Conservation (phyloP, 2,329 filamentous ascomycete species). For the Scedosporium apiospermum region DNA sequence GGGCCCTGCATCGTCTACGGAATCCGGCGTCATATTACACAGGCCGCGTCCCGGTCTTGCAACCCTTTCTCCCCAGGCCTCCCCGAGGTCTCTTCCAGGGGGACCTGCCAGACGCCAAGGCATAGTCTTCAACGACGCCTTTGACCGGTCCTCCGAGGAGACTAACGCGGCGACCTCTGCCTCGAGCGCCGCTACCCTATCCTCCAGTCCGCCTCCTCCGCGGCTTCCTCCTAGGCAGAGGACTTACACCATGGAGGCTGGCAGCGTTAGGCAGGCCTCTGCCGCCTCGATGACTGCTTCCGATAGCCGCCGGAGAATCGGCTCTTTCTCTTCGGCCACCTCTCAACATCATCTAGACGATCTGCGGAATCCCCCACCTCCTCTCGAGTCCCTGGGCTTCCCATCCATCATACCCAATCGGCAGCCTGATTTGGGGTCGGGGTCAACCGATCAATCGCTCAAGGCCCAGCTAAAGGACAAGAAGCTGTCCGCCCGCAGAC, state of each 20-base stretch:
- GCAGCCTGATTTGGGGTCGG: constrained; percentile 10
- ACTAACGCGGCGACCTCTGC: not conserved
- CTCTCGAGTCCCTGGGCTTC: constrained; percentile 32
- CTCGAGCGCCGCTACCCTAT: constrained; percentile 14
- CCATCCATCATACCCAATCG: constrained; percentile 24
- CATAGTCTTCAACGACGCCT: constrained; percentile 50
- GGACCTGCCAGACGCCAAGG: constrained; percentile 43
- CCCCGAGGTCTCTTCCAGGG: not conserved
- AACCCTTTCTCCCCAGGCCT: constrained; percentile 18
- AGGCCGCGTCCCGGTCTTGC: constrained; percentile 14
- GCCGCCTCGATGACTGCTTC: constrained; percentile 22
- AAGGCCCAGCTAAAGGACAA: constrained; percentile 26
- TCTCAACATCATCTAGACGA: constrained; percentile 45
- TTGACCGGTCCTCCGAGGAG: constrained; percentile 40
- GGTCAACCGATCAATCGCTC: constrained; percentile 12
- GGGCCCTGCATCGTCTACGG: not conserved
- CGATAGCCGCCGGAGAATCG: constrained; percentile 54
- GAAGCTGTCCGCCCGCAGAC: constrained; percentile 35
- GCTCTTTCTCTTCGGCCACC: constrained; percentile 56
- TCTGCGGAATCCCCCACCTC: constrained; percentile 27
- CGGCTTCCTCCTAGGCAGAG: constrained; percentile 28
- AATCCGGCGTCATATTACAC: not conserved
- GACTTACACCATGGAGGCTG: constrained; percentile 47
- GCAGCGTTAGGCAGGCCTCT: constrained; percentile 38
- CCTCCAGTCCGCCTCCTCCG: constrained; percentile 26